phyloP scores from a whole-genome alignment of 176 grass and related monocot species.

The Pontederia crassipes region DNA sequence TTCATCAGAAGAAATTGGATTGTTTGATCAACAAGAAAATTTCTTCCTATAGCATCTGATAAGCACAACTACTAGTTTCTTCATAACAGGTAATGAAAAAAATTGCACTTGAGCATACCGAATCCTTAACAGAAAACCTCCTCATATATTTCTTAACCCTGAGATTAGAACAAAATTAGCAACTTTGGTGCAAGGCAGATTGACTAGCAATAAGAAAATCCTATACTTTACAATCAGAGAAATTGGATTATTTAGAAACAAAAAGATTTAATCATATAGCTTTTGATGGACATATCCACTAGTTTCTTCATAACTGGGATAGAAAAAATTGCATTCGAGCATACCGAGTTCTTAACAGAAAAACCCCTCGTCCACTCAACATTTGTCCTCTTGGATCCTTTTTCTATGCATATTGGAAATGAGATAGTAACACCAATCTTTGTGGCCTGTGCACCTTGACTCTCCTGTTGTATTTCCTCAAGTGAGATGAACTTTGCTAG shows the following conservation, averaged over 20 bases:
- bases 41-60: not conserved
- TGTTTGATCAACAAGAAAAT: too few relatives aligned
- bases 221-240: too few relatives aligned
- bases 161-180: not conserved
- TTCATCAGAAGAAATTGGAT: not conserved
- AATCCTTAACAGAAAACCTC: not conserved
- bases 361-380: conserved; percentile 3
- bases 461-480: not conserved
- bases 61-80: not conserved
- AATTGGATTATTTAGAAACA: too few relatives aligned
- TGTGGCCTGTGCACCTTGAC: not conserved
- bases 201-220: too few relatives aligned
- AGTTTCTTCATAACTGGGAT: not conserved
- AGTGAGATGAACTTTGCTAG: conserved; percentile 5
- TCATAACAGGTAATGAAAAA: not conserved
- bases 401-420: not conserved
- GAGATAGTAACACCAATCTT: conserved; percentile 2
- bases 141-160: not conserved
- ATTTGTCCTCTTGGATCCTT: not conserved
- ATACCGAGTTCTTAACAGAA: conserved; percentile 3
- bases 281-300: not conserved
- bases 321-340: not conserved
- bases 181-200: too few relatives aligned
- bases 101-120: not conserved
- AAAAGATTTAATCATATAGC: not conserved